Percentiles rank a stretch among this genome's conserved stretches.
Evolutionary conservation across 1,284 basidiomycete species (phyloP).

Genomic region (Porogramme epimiltina): DNA sequence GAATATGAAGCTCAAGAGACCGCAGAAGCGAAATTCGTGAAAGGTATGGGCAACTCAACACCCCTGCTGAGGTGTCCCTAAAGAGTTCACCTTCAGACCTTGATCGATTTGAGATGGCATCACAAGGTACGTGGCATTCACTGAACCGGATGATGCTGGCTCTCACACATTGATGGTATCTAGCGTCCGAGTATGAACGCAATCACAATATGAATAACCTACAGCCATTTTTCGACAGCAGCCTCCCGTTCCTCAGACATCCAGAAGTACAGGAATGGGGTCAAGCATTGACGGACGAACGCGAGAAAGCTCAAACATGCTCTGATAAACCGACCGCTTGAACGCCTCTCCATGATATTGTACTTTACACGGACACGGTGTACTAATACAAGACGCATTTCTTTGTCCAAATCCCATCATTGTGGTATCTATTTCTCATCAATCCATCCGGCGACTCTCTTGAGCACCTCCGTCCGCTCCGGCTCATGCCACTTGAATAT

Average conservation of each 20-base stretch:
- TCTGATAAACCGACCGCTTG: not conserved
- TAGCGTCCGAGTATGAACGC: slow-evolving; percentile 76
- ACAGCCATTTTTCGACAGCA: slow-evolving; percentile 77
- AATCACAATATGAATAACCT: slow-evolving; percentile 47
- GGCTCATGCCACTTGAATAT: slow-evolving; percentile 24
- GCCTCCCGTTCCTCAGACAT: slow-evolving; percentile 73
- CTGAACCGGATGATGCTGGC: not conserved
- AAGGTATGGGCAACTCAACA: slow-evolving; percentile 57
- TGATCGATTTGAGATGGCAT: slow-evolving; percentile 91
- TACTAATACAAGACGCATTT: too few species aligned
- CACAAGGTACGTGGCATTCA: slow-evolving; percentile 64
- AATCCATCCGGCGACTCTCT: slow-evolving; percentile 13
- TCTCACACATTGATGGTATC: not conserved
- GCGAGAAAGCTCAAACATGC: slow-evolving; percentile 22
- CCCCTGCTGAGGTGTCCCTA: too few species aligned
- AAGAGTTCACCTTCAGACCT: slow-evolving; percentile 65
- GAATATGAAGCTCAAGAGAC: slow-evolving; percentile 90
- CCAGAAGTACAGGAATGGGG: slow-evolving; percentile 82
- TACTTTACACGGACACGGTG: too few species aligned
- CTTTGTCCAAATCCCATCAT: too few species aligned
- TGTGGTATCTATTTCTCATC: not conserved
- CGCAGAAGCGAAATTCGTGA: slow-evolving; percentile 88
- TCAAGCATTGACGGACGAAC: slow-evolving; percentile 60
- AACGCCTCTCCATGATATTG: too few species aligned
- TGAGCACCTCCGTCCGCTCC: slow-evolving; percentile 17